These are phyloP conservation scores for Wallacemonas collosoma DNA, from an alignment of 208 protist species.

Conservation along the genomic window DNA sequence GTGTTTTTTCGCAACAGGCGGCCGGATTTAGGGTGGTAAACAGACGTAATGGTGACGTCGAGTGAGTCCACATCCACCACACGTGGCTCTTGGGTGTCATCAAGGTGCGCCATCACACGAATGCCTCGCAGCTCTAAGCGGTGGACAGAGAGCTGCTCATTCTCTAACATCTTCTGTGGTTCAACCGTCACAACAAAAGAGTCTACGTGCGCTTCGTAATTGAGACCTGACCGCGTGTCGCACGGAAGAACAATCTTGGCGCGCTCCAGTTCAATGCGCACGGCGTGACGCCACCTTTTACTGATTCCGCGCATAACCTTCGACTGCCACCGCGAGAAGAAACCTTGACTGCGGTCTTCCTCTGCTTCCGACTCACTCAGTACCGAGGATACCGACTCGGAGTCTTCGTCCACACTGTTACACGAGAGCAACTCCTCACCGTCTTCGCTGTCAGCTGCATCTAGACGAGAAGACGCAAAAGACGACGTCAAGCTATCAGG, in stretches of 20 bases:
- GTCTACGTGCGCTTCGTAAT: slow-evolving; percentile 41
- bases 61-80: slow-evolving; percentile 30
- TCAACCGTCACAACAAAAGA: slow-evolving; percentile 50
- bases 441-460: slow-evolving; percentile 11
- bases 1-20: slow-evolving; percentile 58
- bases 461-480: not conserved
- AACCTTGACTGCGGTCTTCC: slow-evolving; percentile 19
- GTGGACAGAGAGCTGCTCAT: slow-evolving; percentile 30
- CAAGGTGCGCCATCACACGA: slow-evolving; percentile 9
- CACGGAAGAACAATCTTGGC: slow-evolving; percentile 44
- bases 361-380: slow-evolving; percentile 12
- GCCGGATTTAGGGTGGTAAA: slow-evolving; percentile 39
- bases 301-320: slow-evolving; percentile 51
- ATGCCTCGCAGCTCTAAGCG: slow-evolving; percentile 15
- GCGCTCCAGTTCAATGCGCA: slow-evolving; percentile 51
- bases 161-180: slow-evolving; percentile 32
- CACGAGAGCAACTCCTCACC: slow-evolving; percentile 75
- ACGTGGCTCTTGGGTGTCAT: slow-evolving; percentile 9
- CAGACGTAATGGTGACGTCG: slow-evolving; percentile 48
- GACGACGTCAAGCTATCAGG: not conserved
- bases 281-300: slow-evolving; percentile 67
- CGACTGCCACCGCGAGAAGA: slow-evolving; percentile 50
- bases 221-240: slow-evolving; percentile 37
- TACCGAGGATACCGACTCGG: slow-evolving; percentile 28
- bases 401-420: slow-evolving; percentile 49